Evolutionary conservation across 1,139 yeast species (phyloP), one percentile per base, ranked within the genome.

Genomic region (Torulaspora globosa): DNA sequence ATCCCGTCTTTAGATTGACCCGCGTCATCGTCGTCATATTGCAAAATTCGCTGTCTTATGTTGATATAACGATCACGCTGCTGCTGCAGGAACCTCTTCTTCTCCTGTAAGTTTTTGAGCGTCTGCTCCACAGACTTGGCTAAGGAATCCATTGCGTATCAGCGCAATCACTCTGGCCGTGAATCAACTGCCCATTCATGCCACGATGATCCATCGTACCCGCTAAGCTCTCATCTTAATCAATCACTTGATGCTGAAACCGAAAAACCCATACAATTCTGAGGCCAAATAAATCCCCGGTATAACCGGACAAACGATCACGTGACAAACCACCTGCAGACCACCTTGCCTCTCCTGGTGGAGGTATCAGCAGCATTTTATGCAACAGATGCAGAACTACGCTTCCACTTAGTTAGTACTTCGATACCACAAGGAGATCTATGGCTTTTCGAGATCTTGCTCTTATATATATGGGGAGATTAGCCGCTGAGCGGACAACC

Each of bases 1-100:
- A 54, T 61, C 3, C 57, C 56, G 2, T 51, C 36, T 9, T 44
- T 46, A 1, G 55, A 56, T 15, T 44, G 50, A 18, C 42, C 54
- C n/a, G 15, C 37, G 11, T 43, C 50, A 4, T 36, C 39, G 12
- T 15, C 35, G 1, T 33, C 35, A 15, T 30, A 27, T 5, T 16
- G 11, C 28, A 37, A n/a, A 24, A 37, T 30, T 15, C 27, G 35
- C 12, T 55, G 54, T 49, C 61, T 58, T 15, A 69, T 56, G n/a
- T 52, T 55, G 24, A 48, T 48, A 45, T 69, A 70, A 24, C 64
- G 61, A 9, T 50, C 49, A 39, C 56, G 57, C 41, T 70, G 72
- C 4, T 57, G 60, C 30, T 48, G 50, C 34, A 69, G 50, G 23
- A 63, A 53, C 2, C 49, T 52, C 27, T 50, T 47, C 43, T 69